These are phyloP conservation scores for Calophaca sinica DNA, from an alignment of 306 rosid genomes.

Conservation along the genomic window DNA sequence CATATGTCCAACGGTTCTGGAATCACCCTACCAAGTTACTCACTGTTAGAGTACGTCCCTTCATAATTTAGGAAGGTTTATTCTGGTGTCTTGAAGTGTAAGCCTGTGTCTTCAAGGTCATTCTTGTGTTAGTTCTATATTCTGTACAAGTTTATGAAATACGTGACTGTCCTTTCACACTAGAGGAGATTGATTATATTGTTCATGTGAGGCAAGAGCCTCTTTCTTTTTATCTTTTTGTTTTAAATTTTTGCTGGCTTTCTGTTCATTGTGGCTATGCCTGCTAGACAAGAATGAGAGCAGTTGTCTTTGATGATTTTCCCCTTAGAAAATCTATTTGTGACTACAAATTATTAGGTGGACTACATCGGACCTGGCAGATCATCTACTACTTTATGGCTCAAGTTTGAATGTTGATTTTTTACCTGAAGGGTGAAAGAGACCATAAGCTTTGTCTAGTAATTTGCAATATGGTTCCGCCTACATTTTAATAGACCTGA, in stretches of 20 bases:
- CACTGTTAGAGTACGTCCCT: background rate
- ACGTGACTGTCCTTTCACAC: slow-evolving; percentile 5
- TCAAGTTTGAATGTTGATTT: slow-evolving; percentile 31
- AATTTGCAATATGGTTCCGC: slow-evolving; percentile 7
- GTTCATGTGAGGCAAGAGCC: slow-evolving; percentile 11
- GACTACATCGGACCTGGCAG: slow-evolving; percentile 2
- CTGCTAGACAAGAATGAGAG: slow-evolving; percentile 21
- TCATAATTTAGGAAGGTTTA: slow-evolving; percentile 25
- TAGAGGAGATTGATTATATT: slow-evolving; percentile 6
- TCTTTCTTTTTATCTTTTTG: slow-evolving; percentile 2
- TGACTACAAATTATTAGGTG: background rate
- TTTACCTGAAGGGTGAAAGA: slow-evolving; percentile 36
- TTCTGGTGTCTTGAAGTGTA: slow-evolving; percentile 1
- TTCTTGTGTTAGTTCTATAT: slow-evolving; percentile 24
- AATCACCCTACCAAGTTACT: slow-evolving; percentile 25
- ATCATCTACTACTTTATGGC: background rate
- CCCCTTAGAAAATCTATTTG: slow-evolving; percentile 20
- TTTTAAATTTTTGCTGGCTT: background rate
- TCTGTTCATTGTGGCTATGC: background rate
- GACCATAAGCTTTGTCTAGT: slow-evolving; percentile 17
- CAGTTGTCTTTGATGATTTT: background rate
- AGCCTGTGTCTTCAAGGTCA: slow-evolving; percentile 4
- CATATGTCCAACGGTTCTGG: slow-evolving; percentile 14
- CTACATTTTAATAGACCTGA: slow-evolving; percentile 18
- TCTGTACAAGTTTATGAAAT: background rate